Evolutionary conservation across 1,284 basidiomycete genomes (phyloP).

Genomic region (Ganoderma lingzhi): DNA sequence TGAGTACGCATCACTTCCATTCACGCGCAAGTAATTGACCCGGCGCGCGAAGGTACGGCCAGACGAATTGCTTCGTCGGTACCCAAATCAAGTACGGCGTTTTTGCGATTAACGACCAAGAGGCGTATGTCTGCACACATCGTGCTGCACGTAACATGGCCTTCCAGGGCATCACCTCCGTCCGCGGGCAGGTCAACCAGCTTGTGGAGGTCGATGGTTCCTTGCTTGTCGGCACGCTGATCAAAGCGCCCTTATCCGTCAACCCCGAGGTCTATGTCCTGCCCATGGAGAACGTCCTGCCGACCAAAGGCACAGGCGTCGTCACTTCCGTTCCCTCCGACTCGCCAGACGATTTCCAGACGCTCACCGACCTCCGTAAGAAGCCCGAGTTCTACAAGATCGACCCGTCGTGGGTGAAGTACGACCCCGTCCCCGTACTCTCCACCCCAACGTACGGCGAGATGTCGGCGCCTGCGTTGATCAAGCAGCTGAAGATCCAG

Average conservation of each 20-base stretch:
- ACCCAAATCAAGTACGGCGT: slow-evolving; percentile 93
- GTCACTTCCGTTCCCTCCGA: slow-evolving; percentile 99
- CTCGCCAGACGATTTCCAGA: slow-evolving; percentile 97
- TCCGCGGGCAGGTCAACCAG: slow-evolving; percentile 77
- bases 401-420: slow-evolving; percentile 87
- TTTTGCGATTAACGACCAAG: slow-evolving; percentile 86
- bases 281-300: slow-evolving; percentile 97
- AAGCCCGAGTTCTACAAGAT: slow-evolving; percentile 98
- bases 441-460: slow-evolving; percentile 92
- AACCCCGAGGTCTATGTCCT: slow-evolving; percentile 93
- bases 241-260: slow-evolving; percentile 88
- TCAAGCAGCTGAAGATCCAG: slow-evolving; percentile 94
- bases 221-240: slow-evolving; percentile 88
- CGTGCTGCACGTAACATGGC: slow-evolving; percentile 98
- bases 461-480: slow-evolving; percentile 88
- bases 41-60: slow-evolving; percentile 80
- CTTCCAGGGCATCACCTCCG: slow-evolving; percentile 86
- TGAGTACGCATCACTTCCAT: slow-evolving; percentile 48
- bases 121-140: slow-evolving; percentile 91
- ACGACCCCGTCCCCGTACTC: slow-evolving; percentile 91
- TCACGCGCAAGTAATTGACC: background rate
- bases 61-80: slow-evolving; percentile 98
- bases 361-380: slow-evolving; percentile 92
- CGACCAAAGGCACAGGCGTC: slow-evolving; percentile 98
- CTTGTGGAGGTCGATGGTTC: slow-evolving; percentile 82